phyloP scores from a whole-genome alignment of 306 rosid species.

The Inga leiocalycina region DNA sequence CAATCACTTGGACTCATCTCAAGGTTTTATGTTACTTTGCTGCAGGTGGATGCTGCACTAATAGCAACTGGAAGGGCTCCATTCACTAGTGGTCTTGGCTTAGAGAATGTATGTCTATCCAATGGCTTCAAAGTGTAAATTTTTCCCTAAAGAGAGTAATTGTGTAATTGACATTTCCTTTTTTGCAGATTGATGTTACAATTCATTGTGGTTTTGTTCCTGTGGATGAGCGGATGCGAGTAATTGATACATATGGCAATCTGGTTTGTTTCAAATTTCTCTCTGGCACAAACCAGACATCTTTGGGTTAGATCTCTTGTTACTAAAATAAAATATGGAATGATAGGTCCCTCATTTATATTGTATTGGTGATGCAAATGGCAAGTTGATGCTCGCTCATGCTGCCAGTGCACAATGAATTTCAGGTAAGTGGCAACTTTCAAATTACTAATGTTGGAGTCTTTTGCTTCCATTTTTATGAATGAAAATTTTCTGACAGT shows the following conservation, averaged over 20 bases:
- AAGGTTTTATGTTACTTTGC: conserved; percentile 32
- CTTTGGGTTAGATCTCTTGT: conserved; percentile 20
- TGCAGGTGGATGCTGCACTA: conserved; percentile 93
- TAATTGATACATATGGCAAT: conserved; percentile 78
- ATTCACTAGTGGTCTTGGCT: conserved; percentile 91
- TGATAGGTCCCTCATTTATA: conserved; percentile 80
- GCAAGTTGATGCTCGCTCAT: conserved; percentile 99
- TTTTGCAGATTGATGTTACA: conserved; percentile 72
- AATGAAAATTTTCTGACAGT: conserved; percentile 46
- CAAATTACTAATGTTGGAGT: conserved; percentile 15
- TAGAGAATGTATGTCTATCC: conserved; percentile 79
- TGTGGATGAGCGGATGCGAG: conserved; percentile 90
- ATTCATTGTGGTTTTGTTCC: conserved; percentile 94
- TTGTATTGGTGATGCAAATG: conserved; percentile 97
- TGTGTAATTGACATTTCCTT: conserved; percentile 22
- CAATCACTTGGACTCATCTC: conserved; percentile 17
- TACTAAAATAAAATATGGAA: conserved; percentile 39
- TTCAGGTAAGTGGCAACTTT: conserved; percentile 54
- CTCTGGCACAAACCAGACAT: conserved; percentile 22
- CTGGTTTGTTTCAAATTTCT: conserved; percentile 56
- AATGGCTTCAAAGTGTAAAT: conserved; percentile 13
- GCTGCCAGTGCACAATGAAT: conserved; percentile 99
- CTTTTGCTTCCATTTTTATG: conserved; percentile 16
- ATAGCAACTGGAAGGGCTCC: conserved; percentile 99
- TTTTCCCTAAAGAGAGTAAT: conserved; percentile 17